Conservation (phyloP, 805 yeast genomes). For the Wickerhamomyces rabaulensis region DNA sequence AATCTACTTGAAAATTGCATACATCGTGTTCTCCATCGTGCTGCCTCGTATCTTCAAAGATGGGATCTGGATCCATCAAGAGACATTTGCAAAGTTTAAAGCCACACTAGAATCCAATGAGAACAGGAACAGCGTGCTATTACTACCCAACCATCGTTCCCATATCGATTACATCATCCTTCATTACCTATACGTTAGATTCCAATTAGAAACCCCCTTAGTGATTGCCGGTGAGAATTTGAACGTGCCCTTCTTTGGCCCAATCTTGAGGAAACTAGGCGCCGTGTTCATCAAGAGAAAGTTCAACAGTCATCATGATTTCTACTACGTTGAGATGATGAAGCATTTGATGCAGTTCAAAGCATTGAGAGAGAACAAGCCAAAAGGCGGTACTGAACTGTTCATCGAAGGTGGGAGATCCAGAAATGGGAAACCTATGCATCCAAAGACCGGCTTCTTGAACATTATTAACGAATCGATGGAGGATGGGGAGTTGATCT, state of each 20-base stretch:
- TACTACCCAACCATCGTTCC: constrained; percentile 19
- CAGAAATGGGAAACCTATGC: constrained; percentile 21
- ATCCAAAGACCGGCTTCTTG: constrained; percentile 20
- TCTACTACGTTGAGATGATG: constrained; percentile 13
- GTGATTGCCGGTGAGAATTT: constrained; percentile 22
- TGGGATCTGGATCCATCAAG: constrained; percentile 19
- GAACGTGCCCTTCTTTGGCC: constrained; percentile 20
- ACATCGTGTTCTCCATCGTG: constrained; percentile 10
- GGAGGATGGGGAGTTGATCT: constrained; percentile 1
- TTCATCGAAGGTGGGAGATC: constrained; percentile 22
- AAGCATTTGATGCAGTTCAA: constrained; percentile 6
- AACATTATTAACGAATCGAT: constrained; percentile 13
- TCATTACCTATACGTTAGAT: constrained; percentile 14
- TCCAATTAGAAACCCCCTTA: constrained; percentile 15
- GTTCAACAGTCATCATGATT: constrained; percentile 12
- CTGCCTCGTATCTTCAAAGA: constrained; percentile 18
- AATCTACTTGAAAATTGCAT: constrained; percentile 11
- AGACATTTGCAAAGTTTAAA: constrained; percentile 8
- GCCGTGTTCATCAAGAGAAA: constrained; percentile 19
- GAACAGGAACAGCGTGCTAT: constrained; percentile 4
- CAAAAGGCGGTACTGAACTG: constrained; percentile 13
- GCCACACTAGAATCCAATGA: background rate
- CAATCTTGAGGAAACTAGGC: constrained; percentile 12
- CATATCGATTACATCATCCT: constrained; percentile 22
- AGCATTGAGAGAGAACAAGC: constrained; percentile 1